Conservation (phyloP, 164 flowering plant species). For the Tetracentron sinense region DNA sequence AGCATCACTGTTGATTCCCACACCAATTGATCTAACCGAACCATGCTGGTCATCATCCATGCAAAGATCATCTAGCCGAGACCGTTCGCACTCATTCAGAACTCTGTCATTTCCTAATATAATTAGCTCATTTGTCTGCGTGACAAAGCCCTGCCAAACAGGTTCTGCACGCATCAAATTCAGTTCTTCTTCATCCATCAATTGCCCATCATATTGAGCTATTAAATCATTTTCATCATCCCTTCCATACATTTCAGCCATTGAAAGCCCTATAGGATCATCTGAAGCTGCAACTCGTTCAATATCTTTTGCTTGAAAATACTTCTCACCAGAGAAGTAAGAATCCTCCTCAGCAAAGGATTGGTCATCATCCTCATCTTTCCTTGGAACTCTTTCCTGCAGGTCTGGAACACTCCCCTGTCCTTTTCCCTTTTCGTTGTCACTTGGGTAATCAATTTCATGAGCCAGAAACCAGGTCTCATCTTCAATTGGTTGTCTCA, state of each 20-base stretch:
- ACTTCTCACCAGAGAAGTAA: constrained; percentile 69
- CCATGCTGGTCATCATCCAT: constrained; percentile 70
- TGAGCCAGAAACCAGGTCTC: constrained; percentile 84
- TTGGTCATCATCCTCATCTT: constrained; percentile 73
- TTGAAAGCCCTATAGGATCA: constrained; percentile 47
- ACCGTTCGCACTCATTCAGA: constrained; percentile 35
- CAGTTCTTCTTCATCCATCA: constrained; percentile 70
- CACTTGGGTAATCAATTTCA: constrained; percentile 87
- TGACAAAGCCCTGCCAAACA: constrained; percentile 89
- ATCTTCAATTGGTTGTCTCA: constrained; percentile 82
- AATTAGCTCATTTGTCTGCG: constrained; percentile 60
- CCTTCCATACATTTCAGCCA: constrained; percentile 50
- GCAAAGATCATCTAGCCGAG: constrained; percentile 44
- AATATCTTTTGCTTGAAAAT: constrained; percentile 45
- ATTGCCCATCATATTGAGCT: constrained; percentile 67
- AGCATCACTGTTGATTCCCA: constrained; percentile 69
- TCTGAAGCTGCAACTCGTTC: constrained; percentile 40
- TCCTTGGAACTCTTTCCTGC: constrained; percentile 51
- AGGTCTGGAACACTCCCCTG: constrained; percentile 66
- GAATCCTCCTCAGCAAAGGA: constrained; percentile 83
- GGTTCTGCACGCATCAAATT: constrained; percentile 73
- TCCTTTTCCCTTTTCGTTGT: constrained; percentile 73
- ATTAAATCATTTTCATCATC: constrained; percentile 48
- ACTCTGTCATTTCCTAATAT: constrained; percentile 53
- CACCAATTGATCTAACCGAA: constrained; percentile 84